These are phyloP conservation scores for Cryptosporidium bovis DNA, from an alignment of 169 alveolate species.

Conservation along the genomic window DNA sequence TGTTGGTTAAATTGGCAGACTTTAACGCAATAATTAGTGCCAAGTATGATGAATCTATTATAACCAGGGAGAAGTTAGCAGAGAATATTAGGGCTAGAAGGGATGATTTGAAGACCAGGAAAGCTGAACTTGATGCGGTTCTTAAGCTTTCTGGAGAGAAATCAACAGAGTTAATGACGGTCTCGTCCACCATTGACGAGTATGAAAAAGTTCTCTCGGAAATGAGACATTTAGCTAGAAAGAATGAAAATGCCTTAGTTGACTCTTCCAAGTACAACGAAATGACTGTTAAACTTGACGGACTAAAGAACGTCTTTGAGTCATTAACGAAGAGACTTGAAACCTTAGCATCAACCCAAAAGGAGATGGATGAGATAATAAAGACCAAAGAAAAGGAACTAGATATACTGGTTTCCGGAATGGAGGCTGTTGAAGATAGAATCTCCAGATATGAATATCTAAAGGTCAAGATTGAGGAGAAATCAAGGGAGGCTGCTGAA, in stretches of 20 bases:
- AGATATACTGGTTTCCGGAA: background rate
- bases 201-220: slow-evolving; percentile 17
- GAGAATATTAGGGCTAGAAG: slow-evolving; percentile 7
- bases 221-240: slow-evolving; percentile 3
- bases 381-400: slow-evolving; percentile 33
- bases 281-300: slow-evolving; percentile 34
- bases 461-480: slow-evolving; percentile 28
- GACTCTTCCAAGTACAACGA: slow-evolving; percentile 6
- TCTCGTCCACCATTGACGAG: slow-evolving; percentile 25
- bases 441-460: slow-evolving; percentile 18
- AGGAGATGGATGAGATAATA: slow-evolving; percentile 7
- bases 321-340: background rate
- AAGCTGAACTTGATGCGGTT: slow-evolving; percentile 31
- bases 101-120: background rate
- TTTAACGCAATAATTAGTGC: background rate
- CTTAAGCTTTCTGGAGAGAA: background rate
- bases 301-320: slow-evolving; percentile 13
- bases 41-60: slow-evolving; percentile 34
- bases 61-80: slow-evolving; percentile 2
- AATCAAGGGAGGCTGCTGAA: slow-evolving; percentile 54
- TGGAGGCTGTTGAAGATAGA: slow-evolving; percentile 26
- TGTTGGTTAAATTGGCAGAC: slow-evolving; percentile 17
- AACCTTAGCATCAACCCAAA: slow-evolving; percentile 2
- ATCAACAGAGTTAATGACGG: slow-evolving; percentile 38
- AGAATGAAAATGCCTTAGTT: slow-evolving; percentile 20